Conservation (phyloP, 106 monocot species). For the Dactylorhiza incarnata region DNA sequence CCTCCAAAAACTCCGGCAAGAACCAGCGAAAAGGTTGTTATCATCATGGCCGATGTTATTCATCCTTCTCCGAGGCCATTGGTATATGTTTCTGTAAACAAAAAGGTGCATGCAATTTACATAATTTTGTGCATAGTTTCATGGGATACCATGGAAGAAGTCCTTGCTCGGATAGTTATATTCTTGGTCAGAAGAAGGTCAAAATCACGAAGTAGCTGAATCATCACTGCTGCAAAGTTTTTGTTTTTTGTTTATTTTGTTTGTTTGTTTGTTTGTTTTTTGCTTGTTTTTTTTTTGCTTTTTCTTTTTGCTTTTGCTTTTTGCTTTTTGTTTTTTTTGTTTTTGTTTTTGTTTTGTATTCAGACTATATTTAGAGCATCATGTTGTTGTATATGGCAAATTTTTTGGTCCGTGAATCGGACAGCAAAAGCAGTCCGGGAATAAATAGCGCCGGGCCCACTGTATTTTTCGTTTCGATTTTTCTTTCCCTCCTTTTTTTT, state of each 20-base stretch:
- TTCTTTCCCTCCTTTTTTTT: too few relatives aligned
- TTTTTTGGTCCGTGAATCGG: too few relatives aligned
- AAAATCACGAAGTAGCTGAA: neutral
- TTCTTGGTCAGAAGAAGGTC: slow-evolving; percentile 7
- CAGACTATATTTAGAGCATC: neutral
- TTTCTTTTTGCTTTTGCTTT: too few relatives aligned
- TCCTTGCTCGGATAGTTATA: slow-evolving; percentile 1
- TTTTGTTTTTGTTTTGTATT: neutral
- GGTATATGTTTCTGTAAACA: neutral
- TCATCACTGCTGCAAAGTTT: neutral
- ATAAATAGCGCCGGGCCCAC: too few relatives aligned
- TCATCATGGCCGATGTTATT: neutral
- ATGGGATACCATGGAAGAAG: slow-evolving; percentile 6
- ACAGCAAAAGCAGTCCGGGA: too few relatives aligned
- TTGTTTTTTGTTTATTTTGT: neutral
- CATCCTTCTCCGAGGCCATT: neutral
- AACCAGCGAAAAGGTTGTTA: neutral
- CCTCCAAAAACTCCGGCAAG: slow-evolving; percentile 15
- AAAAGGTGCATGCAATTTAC: neutral
- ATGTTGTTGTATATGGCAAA: slow-evolving; percentile 3
- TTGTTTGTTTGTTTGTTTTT: too few relatives aligned
- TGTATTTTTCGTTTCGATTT: too few relatives aligned
- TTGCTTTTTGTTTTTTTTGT: too few relatives aligned
- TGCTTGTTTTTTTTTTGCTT: too few relatives aligned
- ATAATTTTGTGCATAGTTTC: too few relatives aligned